These are phyloP conservation scores for Xylariales sp. DNA, from an alignment of 2,329 filamentous ascomycete species.

Conservation along the genomic window DNA sequence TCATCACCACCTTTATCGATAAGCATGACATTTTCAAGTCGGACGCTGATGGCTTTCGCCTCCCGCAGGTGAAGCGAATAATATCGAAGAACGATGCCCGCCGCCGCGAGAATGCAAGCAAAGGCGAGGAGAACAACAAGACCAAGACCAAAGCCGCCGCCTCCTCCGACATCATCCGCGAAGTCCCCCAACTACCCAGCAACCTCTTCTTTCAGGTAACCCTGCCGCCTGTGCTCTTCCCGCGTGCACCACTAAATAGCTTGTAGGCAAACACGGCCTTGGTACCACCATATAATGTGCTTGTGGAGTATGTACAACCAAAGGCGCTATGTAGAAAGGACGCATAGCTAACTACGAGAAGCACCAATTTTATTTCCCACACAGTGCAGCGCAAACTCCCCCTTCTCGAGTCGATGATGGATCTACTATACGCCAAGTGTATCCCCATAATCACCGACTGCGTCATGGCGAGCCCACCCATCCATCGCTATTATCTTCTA, in stretches of 20 bases:
- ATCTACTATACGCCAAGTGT: conserved; percentile 87
- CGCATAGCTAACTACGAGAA: too few relatives aligned
- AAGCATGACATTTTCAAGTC: conserved; percentile 15
- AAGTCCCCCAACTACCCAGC: conserved; percentile 77
- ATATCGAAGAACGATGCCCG: conserved; percentile 77
- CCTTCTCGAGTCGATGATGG: conserved; percentile 69
- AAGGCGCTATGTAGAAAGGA: too few relatives aligned
- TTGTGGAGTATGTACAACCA: too few relatives aligned
- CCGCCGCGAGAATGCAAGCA: conserved; percentile 74
- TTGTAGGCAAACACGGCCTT: conserved; percentile 59
- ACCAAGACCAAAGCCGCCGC: conserved; percentile 52
- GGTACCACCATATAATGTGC: conserved; percentile 73
- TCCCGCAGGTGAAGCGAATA: conserved; percentile 74
- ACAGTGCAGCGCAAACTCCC: conserved; percentile 89
- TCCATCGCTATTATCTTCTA: too few relatives aligned
- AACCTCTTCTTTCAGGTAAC: conserved; percentile 83
- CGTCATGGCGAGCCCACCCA: too few relatives aligned
- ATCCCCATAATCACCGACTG: conserved; percentile 82
- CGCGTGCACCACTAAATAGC: too few relatives aligned
- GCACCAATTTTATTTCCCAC: conserved; percentile 86
- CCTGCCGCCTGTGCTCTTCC: too few relatives aligned
- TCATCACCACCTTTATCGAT: conserved; percentile 22
- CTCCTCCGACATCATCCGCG: conserved; percentile 62
- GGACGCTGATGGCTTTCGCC: conserved; percentile 1
- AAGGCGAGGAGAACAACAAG: conserved; percentile 53